Evolutionary conservation across 2,329 filamentous ascomycete genomes (phyloP).

Genomic region (Ampelomyces quisqualis): DNA sequence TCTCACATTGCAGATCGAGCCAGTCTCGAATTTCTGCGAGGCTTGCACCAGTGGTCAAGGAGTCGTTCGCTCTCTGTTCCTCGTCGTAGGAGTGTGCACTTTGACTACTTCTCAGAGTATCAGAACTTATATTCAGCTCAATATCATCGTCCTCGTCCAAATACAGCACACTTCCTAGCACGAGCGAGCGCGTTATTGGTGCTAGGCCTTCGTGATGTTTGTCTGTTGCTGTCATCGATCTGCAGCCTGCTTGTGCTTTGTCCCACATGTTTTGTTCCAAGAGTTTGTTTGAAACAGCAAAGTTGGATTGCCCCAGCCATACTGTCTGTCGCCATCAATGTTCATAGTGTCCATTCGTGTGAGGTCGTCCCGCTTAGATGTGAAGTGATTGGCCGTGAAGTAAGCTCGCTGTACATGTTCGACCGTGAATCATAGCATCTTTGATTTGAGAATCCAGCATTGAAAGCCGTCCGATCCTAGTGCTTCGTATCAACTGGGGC

Average conservation of each 20-base stretch:
- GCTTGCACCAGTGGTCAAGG: neutral
- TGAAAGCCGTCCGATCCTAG: too few relatives aligned
- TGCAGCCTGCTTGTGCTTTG: neutral
- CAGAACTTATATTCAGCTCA: too few relatives aligned
- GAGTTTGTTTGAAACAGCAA: neutral
- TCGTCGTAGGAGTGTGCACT: neutral
- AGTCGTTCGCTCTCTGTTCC: neutral
- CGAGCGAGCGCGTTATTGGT: neutral
- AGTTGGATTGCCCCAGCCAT: neutral
- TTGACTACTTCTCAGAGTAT: neutral
- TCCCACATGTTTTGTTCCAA: neutral
- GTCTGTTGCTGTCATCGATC: neutral
- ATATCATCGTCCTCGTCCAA: neutral
- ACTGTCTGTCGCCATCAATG: neutral
- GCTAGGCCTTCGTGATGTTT: neutral
- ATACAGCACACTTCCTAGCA: neutral
- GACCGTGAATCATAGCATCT: too few relatives aligned
- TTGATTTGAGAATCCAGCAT: too few relatives aligned
- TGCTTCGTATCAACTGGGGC: too few relatives aligned
- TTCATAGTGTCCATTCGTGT: neutral
- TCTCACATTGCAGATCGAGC: slow-evolving; percentile 1
- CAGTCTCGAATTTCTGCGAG: slow-evolving; percentile 19
- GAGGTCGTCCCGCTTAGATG: too few relatives aligned
- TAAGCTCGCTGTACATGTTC: too few relatives aligned
- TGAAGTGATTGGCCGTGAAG: too few relatives aligned